These are phyloP conservation scores for Rhizopogon rudus DNA, from an alignment of 768 basidiomycete genomes.

Conservation along the genomic window DNA sequence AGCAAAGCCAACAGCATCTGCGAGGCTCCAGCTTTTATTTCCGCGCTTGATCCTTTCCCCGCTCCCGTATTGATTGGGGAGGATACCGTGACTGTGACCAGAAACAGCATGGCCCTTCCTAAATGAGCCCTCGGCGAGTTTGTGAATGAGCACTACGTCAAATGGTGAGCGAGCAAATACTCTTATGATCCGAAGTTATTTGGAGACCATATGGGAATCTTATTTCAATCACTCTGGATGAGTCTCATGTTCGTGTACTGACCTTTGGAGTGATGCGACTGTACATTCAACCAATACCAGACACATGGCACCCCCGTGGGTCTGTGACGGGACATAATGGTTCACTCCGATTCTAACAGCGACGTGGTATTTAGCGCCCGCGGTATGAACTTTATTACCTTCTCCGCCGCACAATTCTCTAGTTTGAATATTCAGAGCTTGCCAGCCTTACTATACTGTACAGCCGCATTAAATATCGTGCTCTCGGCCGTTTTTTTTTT, in stretches of 20 bases:
- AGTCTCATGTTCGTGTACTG: neutral
- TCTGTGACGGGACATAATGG: neutral
- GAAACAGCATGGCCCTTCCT: neutral
- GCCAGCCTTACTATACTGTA: neutral
- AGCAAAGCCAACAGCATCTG: neutral
- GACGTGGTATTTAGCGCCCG: neutral
- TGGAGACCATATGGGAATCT: neutral
- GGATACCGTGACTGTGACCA: neutral
- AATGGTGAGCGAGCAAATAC: neutral
- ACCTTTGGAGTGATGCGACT: neutral
- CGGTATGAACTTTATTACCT: neutral
- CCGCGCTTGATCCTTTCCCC: neutral
- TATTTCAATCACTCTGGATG: neutral
- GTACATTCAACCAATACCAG: neutral
- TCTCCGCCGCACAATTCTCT: neutral
- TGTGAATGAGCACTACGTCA: neutral
- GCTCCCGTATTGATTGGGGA: neutral
- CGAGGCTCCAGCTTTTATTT: neutral
- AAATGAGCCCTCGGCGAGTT: neutral
- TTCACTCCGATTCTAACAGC: neutral
- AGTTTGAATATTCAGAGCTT: neutral
- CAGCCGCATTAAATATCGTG: neutral
- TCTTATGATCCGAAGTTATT: neutral
- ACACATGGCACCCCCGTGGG: neutral
- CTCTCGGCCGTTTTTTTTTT: neutral